Evolutionary conservation across 2,329 filamentous ascomycete species (phyloP).

Genomic region (Pyrenophora graminea): DNA sequence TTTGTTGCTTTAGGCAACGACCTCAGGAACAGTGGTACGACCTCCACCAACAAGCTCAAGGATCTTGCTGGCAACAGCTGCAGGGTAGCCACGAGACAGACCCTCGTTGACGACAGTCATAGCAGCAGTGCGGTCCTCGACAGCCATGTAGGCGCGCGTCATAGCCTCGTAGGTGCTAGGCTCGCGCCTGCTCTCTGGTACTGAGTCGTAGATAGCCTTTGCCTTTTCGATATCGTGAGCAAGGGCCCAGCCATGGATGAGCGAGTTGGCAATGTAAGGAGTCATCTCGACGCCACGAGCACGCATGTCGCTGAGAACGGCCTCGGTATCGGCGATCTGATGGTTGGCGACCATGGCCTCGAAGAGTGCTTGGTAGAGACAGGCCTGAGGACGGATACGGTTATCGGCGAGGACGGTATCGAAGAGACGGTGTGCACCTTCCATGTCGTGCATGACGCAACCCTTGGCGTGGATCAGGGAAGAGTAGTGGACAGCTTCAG

Average conservation of each 20-base stretch:
- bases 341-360: slow-evolving; percentile 97
- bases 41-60: slow-evolving; percentile 72
- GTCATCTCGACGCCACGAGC: slow-evolving; percentile 78
- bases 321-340: slow-evolving; percentile 70
- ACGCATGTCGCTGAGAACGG: slow-evolving; percentile 76
- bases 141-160: slow-evolving; percentile 88
- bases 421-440: slow-evolving; percentile 79
- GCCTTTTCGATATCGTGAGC: slow-evolving; percentile 81
- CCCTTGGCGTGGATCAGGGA: slow-evolving; percentile 95
- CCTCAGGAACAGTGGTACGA: slow-evolving; percentile 27
- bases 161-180: slow-evolving; percentile 99
- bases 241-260: slow-evolving; percentile 95
- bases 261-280: slow-evolving; percentile 95
- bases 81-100: slow-evolving; percentile 85
- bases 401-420: slow-evolving; percentile 74
- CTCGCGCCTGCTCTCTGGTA: slow-evolving; percentile 79
- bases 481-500: slow-evolving; percentile 93
- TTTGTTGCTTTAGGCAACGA: slow-evolving; percentile 15
- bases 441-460: slow-evolving; percentile 90
- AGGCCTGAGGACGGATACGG: slow-evolving; percentile 74
- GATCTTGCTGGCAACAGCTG: slow-evolving; percentile 91
- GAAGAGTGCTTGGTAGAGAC: slow-evolving; percentile 94
- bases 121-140: slow-evolving; percentile 77
- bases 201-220: slow-evolving; percentile 75
- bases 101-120: slow-evolving; percentile 86